phyloP scores from a whole-genome alignment of 2,329 filamentous ascomycete species.

The Cadophora sp. region DNA sequence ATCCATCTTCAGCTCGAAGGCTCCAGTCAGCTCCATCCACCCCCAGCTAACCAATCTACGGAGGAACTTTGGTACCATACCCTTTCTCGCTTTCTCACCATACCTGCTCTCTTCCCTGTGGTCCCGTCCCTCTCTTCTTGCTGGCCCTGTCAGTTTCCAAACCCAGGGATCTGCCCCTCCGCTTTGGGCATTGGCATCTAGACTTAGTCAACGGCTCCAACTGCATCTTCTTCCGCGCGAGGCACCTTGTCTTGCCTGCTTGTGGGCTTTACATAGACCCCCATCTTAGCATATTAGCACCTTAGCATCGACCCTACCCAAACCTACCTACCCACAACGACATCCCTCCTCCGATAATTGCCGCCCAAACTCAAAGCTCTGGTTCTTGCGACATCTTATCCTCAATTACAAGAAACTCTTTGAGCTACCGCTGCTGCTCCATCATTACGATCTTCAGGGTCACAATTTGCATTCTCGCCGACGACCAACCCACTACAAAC shows the following conservation, averaged over 20 bases:
- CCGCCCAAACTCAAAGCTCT: constrained; percentile 5
- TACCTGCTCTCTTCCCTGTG: background rate
- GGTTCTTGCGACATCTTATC: background rate
- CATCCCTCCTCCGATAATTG: constrained; percentile 9
- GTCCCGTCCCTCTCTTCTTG: background rate
- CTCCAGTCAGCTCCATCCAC: background rate
- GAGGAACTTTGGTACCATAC: background rate
- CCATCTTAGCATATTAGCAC: constrained; percentile 12
- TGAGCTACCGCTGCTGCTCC: background rate
- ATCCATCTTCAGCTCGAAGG: constrained; percentile 1
- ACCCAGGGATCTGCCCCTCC: constrained; percentile 10
- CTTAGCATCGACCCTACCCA: background rate
- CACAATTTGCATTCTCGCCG: background rate
- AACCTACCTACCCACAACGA: constrained; percentile 4
- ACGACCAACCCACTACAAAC: background rate
- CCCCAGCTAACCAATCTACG: background rate
- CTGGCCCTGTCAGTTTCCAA: constrained; percentile 4
- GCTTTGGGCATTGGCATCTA: constrained; percentile 14
- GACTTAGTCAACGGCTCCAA: constrained; percentile 7
- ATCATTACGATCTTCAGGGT: background rate
- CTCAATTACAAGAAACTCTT: background rate
- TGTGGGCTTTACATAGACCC: background rate
- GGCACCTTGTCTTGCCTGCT: background rate
- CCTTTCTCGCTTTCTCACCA: background rate
- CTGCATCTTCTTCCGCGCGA: constrained; percentile 11